Percentiles rank a stretch among this genome's conserved stretches.
These are phyloP conservation scores for Paradendryphiella salina DNA, from an alignment of 2,329 filamentous ascomycete genomes.

Conservation along the genomic window DNA sequence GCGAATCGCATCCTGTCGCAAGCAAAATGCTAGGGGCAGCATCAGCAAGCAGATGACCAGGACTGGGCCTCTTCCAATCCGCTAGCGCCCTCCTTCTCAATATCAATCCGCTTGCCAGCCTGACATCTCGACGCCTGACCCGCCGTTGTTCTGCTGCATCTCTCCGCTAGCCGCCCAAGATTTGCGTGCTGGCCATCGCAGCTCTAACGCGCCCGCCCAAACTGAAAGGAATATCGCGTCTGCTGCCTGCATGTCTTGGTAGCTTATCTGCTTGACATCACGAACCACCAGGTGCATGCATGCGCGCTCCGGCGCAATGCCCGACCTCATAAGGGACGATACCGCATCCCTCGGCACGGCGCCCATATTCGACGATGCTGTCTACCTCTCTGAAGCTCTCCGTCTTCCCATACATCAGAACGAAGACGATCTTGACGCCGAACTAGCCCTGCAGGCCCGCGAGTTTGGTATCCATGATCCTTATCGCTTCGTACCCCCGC, in stretches of 20 bases:
- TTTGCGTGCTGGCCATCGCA: conserved; percentile 9
- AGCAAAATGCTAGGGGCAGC: not conserved
- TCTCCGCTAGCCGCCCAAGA: conserved; percentile 1
- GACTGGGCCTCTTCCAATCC: not conserved
- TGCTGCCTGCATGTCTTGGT: conserved; percentile 25
- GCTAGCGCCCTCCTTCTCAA: conserved; percentile 10
- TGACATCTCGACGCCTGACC: conserved; percentile 13
- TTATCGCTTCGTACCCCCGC: conserved; percentile 35
- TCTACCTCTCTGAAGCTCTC: conserved; percentile 41
- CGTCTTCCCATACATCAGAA: conserved; percentile 28
- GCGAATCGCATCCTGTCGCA: not conserved
- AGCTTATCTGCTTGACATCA: conserved; percentile 28
- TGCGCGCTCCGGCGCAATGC: conserved; percentile 44
- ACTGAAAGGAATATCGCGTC: conserved; percentile 10
- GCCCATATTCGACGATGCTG: conserved; percentile 43
- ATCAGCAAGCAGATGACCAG: conserved; percentile 8
- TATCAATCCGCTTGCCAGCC: conserved; percentile 11
- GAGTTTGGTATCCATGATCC: conserved; percentile 42
- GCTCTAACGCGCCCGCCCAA: conserved; percentile 2
- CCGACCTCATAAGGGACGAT: conserved; percentile 27
- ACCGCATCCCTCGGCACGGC: conserved; percentile 31
- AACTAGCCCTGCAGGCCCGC: conserved; percentile 32
- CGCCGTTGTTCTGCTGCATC: conserved; percentile 9
- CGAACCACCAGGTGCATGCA: conserved; percentile 23
- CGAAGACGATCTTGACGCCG: conserved; percentile 40